Base-by-base conservation (phyloP, 257 asterid genomes). In the Fraxinus quadrangulata region DNA sequence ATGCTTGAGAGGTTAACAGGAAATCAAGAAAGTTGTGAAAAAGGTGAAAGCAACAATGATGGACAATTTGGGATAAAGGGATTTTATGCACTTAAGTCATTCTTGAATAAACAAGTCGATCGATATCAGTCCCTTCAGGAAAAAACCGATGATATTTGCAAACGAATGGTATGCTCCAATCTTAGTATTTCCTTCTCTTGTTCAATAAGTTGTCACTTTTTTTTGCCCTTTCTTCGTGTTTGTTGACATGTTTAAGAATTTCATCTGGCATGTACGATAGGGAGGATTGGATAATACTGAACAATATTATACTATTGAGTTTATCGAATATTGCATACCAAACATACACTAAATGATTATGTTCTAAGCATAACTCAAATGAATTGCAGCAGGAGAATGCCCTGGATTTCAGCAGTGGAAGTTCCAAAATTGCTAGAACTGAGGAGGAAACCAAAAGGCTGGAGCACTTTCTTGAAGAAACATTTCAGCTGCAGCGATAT, bases 401-500 rank as follows among this genome's bases (percentile, higher is more conserved):
- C 63, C 73, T 85, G 59, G 80, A 84, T 73, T 66, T 86, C 80
- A 84, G 80, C 80, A 36, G 78, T 31, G 85, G 87, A 49, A 83
- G 90, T n/a, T 81, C 87, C 14, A 78, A 70, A 51, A 75, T 81
- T 31, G 88, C 90, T 36, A 90, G 81, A 84, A 87, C 96, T 1
- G 86, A 81, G 69, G 98, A 89, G 13, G 97, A 93, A 83, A 91
- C 96, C 36, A 87, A 85, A 84, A 76, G 67, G 79, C 89, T 95
- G 68, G 98, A 89, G 87, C 88, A 79, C 26, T 91, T 88, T 85
- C 97, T 95, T 19, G 98, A 95, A 79, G 98, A 95, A 83, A 89
- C 99, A 71, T 93, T 93, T 83, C 97, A 91, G 40, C 88, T 95
- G 37, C 98, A 94, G 87, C 89, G 98, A 80, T 92, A 92, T 69